Evolutionary conservation across 108 stramenopile species (phyloP).

Genomic region (Bacterosira constricta): DNA sequence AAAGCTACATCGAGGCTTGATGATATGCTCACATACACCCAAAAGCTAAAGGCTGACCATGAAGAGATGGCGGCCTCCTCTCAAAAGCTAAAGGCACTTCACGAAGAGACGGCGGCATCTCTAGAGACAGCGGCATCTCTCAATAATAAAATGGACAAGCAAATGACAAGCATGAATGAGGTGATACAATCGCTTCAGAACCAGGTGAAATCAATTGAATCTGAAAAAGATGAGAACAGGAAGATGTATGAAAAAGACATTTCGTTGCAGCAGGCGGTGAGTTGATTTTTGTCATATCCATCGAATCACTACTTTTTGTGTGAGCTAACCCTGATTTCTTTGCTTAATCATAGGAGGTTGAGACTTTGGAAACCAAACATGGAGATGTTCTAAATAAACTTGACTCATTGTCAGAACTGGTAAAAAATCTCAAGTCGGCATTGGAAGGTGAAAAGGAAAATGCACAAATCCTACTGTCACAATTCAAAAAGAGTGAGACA

Average conservation of each 20-base stretch:
- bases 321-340: neutral
- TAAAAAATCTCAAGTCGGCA: constrained; percentile 26
- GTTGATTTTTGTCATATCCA: neutral
- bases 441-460: constrained; percentile 34
- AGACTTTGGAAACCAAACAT: constrained; percentile 21
- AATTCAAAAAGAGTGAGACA: constrained; percentile 38
- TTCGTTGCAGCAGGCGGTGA: constrained; percentile 35
- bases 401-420: constrained; percentile 37
- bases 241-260: constrained; percentile 40
- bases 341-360: constrained; percentile 26
- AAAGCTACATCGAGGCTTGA: constrained; percentile 14
- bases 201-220: constrained; percentile 29
- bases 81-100: constrained; percentile 15
- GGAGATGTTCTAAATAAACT: constrained; percentile 18
- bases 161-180: constrained; percentile 28
- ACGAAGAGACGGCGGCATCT: neutral
- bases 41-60: constrained; percentile 27
- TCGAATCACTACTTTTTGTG: neutral
- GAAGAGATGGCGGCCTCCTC: neutral
- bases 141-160: constrained; percentile 16
- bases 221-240: constrained; percentile 32
- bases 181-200: constrained; percentile 26
- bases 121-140: constrained; percentile 9
- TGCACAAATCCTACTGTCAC: constrained; percentile 22
- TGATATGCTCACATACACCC: constrained; percentile 22